Conservation (phyloP, 1,139 yeast genomes). For the Zygoascus meyerae region DNA sequence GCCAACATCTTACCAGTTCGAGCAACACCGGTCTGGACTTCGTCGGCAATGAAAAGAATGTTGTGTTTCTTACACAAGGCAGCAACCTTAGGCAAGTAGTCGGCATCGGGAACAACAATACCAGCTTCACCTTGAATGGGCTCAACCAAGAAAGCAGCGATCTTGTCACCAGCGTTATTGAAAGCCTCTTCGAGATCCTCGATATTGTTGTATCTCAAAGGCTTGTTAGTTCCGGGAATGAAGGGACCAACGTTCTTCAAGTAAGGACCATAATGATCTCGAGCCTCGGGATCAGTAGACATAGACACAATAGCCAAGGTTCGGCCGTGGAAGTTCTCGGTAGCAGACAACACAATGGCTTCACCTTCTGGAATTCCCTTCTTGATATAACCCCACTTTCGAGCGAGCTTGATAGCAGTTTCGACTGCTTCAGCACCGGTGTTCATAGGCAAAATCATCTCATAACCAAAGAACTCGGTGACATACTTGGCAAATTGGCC, state of each 20-base stretch:
- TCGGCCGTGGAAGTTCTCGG: slow-evolving; percentile 92
- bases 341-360: slow-evolving; percentile 84
- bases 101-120: slow-evolving; percentile 86
- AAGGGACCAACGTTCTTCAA: slow-evolving; percentile 76
- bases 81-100: slow-evolving; percentile 67
- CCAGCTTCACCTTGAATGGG: slow-evolving; percentile 99
- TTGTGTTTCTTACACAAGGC: slow-evolving; percentile 77
- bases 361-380: slow-evolving; percentile 78
- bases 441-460: slow-evolving; percentile 94
- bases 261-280: slow-evolving; percentile 86
- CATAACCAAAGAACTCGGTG: slow-evolving; percentile 85
- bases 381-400: slow-evolving; percentile 94
- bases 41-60: slow-evolving; percentile 87
- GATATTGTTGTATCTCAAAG: slow-evolving; percentile 42
- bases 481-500: slow-evolving; percentile 83
- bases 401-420: slow-evolving; percentile 86
- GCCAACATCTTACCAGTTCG: slow-evolving; percentile 94
- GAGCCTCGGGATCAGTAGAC: slow-evolving; percentile 95
- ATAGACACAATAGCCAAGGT: slow-evolving; percentile 91
- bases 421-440: slow-evolving; percentile 99
- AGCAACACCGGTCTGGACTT: slow-evolving; percentile 96
- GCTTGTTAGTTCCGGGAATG: slow-evolving; percentile 49
- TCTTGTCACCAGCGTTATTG: slow-evolving; percentile 76
- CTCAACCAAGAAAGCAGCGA: slow-evolving; percentile 87
- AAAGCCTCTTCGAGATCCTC: slow-evolving; percentile 85